These are phyloP conservation scores for Aaosphaeria pasadenensis DNA, from an alignment of 2,329 filamentous ascomycete genomes.

Conservation along the genomic window DNA sequence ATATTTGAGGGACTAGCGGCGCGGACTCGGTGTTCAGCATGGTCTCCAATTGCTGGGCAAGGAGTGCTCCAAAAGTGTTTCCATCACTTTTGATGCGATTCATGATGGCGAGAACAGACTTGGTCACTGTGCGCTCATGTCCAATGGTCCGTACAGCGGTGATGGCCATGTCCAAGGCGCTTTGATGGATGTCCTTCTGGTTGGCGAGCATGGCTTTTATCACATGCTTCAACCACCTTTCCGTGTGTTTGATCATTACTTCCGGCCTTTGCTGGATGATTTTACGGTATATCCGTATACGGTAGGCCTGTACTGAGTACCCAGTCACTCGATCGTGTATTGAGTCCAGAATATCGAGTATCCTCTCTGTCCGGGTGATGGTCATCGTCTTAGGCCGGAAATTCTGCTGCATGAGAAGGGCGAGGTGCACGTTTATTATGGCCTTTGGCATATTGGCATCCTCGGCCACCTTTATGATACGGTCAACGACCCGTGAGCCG, in stretches of 20 bases:
- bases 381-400: constrained; percentile 76
- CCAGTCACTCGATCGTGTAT: constrained; percentile 73
- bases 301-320: constrained; percentile 75
- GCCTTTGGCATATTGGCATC: constrained; percentile 70
- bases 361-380: constrained; percentile 62
- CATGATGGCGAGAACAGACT: constrained; percentile 63
- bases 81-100: constrained; percentile 61
- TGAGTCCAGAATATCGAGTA: constrained; percentile 68
- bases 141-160: constrained; percentile 69
- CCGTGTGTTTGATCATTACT: constrained; percentile 66
- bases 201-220: constrained; percentile 78
- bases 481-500: constrained; percentile 74
- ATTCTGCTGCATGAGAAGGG: constrained; percentile 75
- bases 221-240: constrained; percentile 78
- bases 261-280: constrained; percentile 69
- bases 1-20: constrained; percentile 76
- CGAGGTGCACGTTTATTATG: constrained; percentile 74
- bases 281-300: constrained; percentile 75
- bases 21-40: constrained; percentile 58
- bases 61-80: constrained; percentile 50
- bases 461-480: constrained; percentile 71
- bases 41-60: constrained; percentile 62
- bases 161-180: constrained; percentile 71
- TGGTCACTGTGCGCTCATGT: constrained; percentile 64
- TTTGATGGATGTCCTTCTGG: constrained; percentile 70